Evolutionary conservation across 306 rosid species (phyloP), one percentile per base, ranked within the genome.

Genomic region (Elaeagnus macrophylla): DNA sequence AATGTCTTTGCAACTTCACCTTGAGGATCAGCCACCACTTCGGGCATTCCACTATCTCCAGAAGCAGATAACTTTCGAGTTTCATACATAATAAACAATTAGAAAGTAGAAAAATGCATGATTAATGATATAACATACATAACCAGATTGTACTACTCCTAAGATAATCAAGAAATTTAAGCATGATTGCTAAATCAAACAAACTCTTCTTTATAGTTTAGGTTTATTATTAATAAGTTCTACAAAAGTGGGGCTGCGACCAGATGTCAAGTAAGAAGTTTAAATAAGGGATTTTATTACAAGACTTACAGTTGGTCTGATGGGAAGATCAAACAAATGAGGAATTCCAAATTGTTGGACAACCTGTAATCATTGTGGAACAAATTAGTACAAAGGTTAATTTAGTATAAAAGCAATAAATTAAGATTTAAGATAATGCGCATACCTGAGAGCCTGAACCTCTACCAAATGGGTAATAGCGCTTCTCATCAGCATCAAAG

Each of bases 311-410:
- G 89, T 77, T 56, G 96, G 95, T 77, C 96, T 77, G 54, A 91
- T 91, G 39, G 99, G 99, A 61, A 91, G 89, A 77, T 87, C 99
- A 73, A 87, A 91, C 45, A 87, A 78, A 76, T 87, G 85, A n/a
- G 96, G 96, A 67, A 91, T 91, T 67, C 96, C 99, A 70, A 91
- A 87, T 74, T 91, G 99, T 81, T 87, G 74, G 61, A 91, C 85
- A 54, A 91, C 96, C 99, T 91, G 93, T 46, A 79, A 73, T 60
- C 50, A 59, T 59, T n/a, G 17, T 37, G n/a, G 57, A 72, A n/a
- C n/a, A n/a, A n/a, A n/a, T n/a, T n/a, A n/a, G n/a, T n/a, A n/a
- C n/a, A n/a, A n/a, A n/a, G n/a, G n/a, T n/a, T n/a, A n/a, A n/a
- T n/a, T n/a, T n/a, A n/a, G 45, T 14, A 49, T 11, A 3, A 44